A percentile compares a stretch with the other conserved stretches of the same genome.
phyloP scores from a whole-genome alignment of 139 green algal genomes.

The Chlamydomonas sp. region DNA sequence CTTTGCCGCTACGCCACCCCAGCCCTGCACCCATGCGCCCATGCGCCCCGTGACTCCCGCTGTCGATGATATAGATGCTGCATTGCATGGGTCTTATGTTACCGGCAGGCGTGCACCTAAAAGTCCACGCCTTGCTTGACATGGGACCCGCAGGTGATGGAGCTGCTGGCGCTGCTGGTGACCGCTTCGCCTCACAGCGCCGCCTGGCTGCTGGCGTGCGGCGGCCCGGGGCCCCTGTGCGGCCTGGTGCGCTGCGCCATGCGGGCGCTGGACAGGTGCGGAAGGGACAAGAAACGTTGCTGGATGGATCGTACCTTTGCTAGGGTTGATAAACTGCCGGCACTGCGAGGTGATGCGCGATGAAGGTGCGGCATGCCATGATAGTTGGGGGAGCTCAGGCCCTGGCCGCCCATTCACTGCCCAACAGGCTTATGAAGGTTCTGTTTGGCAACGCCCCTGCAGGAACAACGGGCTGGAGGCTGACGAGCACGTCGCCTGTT shows the following conservation, averaged over 20 bases:
- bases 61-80: no score
- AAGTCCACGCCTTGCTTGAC: background rate
- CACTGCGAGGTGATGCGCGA: no score
- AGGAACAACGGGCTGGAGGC: no score
- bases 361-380: no score
- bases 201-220: conserved; percentile 37
- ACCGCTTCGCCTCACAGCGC: conserved; percentile 34
- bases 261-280: conserved; percentile 19
- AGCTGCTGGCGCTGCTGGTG: conserved; percentile 45
- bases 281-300: background rate
- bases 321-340: background rate
- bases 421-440: no score
- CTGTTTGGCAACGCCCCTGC: no score
- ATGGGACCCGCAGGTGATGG: conserved; percentile 8
- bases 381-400: no score
- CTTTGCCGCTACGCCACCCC: background rate
- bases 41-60: background rate
- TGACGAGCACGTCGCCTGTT: no score
- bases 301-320: background rate
- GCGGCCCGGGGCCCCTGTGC: conserved; percentile 3
- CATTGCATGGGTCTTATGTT: background rate
- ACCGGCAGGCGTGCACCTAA: background rate
- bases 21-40: background rate
- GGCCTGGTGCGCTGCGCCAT: conserved; percentile 18
- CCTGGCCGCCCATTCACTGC: no score